A percentile compares a stretch with the other conserved stretches of the same genome.
Evolutionary conservation across 1,284 basidiomycete species (phyloP).

Genomic region (Ceratobasidium theobromae): DNA sequence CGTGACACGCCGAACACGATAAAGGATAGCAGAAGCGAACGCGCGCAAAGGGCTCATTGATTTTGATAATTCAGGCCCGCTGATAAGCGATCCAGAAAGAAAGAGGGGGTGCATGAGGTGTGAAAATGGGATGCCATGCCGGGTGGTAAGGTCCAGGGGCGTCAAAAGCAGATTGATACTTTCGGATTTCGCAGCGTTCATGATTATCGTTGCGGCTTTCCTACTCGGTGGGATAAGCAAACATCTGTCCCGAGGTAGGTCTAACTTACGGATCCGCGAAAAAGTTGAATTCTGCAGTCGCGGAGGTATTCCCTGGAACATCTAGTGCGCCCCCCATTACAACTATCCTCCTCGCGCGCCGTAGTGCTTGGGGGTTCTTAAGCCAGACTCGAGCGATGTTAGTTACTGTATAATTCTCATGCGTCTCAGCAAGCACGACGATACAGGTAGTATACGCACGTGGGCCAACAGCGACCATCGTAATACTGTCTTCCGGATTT

Average conservation of each 20-base stretch:
- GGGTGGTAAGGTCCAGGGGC: conserved; percentile 79
- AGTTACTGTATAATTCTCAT: conserved; percentile 66
- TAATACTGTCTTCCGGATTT: conserved; percentile 64
- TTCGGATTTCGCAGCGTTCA: conserved; percentile 32
- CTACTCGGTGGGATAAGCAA: not conserved
- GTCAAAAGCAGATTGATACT: conserved; percentile 62
- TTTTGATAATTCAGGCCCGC: conserved; percentile 35
- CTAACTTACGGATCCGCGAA: conserved; percentile 80
- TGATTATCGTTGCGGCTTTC: conserved; percentile 32
- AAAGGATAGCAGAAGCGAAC: conserved; percentile 79
- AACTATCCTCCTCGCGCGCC: conserved; percentile 66
- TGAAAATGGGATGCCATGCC: conserved; percentile 73
- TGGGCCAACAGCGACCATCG: conserved; percentile 86
- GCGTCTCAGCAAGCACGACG: not conserved
- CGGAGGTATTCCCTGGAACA: conserved; percentile 86
- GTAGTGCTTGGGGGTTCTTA: conserved; percentile 56
- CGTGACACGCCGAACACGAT: conserved; percentile 63
- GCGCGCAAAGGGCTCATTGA: conserved; percentile 50
- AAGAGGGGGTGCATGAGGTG: conserved; percentile 57
- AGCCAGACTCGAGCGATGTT: conserved; percentile 75
- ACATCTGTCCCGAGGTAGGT: conserved; percentile 5
- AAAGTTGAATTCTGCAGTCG: conserved; percentile 90
- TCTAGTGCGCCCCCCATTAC: conserved; percentile 98
- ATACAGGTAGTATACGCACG: conserved; percentile 41
- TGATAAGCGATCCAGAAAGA: conserved; percentile 40